phyloP scores from a whole-genome alignment of 2,329 filamentous ascomycete species.

The Ramularia endophylla region DNA sequence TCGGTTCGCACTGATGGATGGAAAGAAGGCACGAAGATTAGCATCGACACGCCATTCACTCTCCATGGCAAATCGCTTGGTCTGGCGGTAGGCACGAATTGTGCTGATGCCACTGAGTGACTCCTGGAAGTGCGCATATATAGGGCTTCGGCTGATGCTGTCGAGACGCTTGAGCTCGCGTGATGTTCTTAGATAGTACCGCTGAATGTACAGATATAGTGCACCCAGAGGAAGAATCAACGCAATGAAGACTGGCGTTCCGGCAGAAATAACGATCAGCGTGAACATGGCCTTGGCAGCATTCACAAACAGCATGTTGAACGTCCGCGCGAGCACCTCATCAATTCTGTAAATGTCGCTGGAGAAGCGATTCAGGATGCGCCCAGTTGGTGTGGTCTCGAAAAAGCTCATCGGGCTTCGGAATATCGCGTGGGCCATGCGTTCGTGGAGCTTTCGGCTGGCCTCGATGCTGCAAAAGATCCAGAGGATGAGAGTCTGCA shows the following conservation, averaged over 20 bases:
- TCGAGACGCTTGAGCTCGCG: slow-evolving; percentile 94
- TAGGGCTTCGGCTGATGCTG: slow-evolving; percentile 90
- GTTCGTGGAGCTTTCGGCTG: slow-evolving; percentile 90
- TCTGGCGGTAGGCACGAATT: slow-evolving; percentile 89
- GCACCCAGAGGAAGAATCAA: slow-evolving; percentile 74
- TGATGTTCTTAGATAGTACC: slow-evolving; percentile 94
- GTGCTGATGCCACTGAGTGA: slow-evolving; percentile 90
- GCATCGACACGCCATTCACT: slow-evolving; percentile 98
- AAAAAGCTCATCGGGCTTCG: slow-evolving; percentile 98
- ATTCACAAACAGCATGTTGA: slow-evolving; percentile 73
- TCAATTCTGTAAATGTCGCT: slow-evolving; percentile 52
- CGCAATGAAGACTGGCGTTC: slow-evolving; percentile 73
- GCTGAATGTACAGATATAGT: slow-evolving; percentile 75
- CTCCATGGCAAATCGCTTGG: slow-evolving; percentile 79
- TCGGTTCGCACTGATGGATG: slow-evolving; percentile 81
- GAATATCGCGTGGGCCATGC: slow-evolving; percentile 56
- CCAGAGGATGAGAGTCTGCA: slow-evolving; percentile 94
- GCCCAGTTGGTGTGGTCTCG: slow-evolving; percentile 92
- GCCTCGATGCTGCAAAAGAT: slow-evolving; percentile 99
- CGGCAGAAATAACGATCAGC: slow-evolving; percentile 72
- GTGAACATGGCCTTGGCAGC: slow-evolving; percentile 62
- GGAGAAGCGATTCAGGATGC: slow-evolving; percentile 94
- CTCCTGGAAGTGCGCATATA: slow-evolving; percentile 98
- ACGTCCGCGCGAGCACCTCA: slow-evolving; percentile 89
- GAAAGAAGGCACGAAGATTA: slow-evolving; percentile 90